Base-by-base conservation (phyloP, 176 grass and related monocot genomes). In the Musa itinerans region DNA sequence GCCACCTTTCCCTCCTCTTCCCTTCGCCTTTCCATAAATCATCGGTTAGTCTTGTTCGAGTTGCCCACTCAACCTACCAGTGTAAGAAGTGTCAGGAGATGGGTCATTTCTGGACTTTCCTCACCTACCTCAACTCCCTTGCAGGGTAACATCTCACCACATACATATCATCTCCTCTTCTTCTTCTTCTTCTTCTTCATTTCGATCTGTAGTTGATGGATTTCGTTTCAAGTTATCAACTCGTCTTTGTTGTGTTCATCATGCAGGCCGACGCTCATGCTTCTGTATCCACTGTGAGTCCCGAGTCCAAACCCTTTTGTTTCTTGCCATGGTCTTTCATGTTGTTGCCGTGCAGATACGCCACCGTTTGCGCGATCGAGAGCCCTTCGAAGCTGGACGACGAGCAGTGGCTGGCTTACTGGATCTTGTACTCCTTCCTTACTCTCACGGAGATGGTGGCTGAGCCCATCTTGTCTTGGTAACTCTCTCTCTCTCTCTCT, bases 381-480 rank as follows among this genome's bases (percentile, higher is more conserved):
- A 69, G 27, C 16, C 67, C 67, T 17, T 69, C 67, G 19, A 69
- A 50, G 8, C 67, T 69, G 1, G 67, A 69, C 7, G 67, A 69
- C 43, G 67, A 69, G 67, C 67, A 69, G 14, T 69, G 67, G 67
- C 48, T 69, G 67, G 67, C 67, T 0, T 69, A 69, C 48, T 69
- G 67, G 67, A 69, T 69, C 34, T 50, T 69, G 67, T 69, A 69
- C 67, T 69, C 67, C 34, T 69, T 69, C 67, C 67, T 69, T 12
- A 69, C 67, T 69, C 67, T 69, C 29, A 50, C 19, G 27, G 67
- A 69, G 67, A 69, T 69, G 67, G 34, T 50, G 10, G 27, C 29
- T 0, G 67, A 69, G 67, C 67, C 67, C 16, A 19, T 69, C 34
- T 69, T 69, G 49, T 20, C 27, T 69, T 69, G 67, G 67, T 69